phyloP scores from a whole-genome alignment of 1,139 yeast species.

The Hyphopichia burtonii region DNA sequence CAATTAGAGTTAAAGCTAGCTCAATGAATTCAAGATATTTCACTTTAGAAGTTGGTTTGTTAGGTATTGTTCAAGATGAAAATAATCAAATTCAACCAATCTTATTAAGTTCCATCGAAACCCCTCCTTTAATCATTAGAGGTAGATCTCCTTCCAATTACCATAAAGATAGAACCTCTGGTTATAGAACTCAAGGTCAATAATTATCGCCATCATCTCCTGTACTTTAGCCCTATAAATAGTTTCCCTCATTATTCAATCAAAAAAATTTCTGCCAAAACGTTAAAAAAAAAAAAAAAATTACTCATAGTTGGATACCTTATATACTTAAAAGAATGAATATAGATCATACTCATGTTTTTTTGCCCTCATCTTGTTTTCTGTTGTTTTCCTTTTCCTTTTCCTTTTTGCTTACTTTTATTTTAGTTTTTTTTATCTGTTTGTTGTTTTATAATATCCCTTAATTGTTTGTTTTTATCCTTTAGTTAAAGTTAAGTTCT shows the following conservation, averaged over 20 bases:
- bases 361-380: too few relatives aligned
- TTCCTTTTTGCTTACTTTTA: background rate
- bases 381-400: too few relatives aligned
- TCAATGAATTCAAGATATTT: constrained; percentile 47
- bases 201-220: background rate
- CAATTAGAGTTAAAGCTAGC: constrained; percentile 54
- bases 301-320: background rate
- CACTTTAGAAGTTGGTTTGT: constrained; percentile 53
- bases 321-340: background rate
- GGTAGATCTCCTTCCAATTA: constrained; percentile 72
- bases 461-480: too few relatives aligned
- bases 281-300: too few relatives aligned
- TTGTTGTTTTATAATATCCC: background rate
- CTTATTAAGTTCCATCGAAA: constrained; percentile 43
- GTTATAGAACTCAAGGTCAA: constrained; percentile 28
- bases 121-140: constrained; percentile 64
- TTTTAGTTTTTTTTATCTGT: constrained; percentile 1
- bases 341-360: background rate
- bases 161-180: constrained; percentile 41
- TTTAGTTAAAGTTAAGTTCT: too few relatives aligned
- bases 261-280: too few relatives aligned
- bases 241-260: too few relatives aligned
- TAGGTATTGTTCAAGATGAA: constrained; percentile 47
- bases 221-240: too few relatives aligned
- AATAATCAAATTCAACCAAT: constrained; percentile 39